A percentile compares a stretch with the other conserved stretches of the same genome.
Conservation (phyloP, 2,329 filamentous ascomycete genomes). For the Cytospora piceicola region DNA sequence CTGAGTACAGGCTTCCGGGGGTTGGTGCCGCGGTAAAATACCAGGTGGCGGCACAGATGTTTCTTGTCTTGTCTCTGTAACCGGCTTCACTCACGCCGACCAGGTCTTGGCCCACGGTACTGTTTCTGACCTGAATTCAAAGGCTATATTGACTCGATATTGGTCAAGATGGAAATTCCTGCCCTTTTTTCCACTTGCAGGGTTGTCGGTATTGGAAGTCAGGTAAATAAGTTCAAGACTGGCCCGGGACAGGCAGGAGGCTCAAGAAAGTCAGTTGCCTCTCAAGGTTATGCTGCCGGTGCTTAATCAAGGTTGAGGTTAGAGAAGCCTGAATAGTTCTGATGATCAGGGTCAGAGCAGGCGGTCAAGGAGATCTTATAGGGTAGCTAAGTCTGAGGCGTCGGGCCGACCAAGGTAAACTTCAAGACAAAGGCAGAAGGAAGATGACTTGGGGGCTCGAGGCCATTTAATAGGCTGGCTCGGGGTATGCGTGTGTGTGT, state of each 20-base stretch:
- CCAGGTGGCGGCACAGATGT: constrained; percentile 19
- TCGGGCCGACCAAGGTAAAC: constrained; percentile 5
- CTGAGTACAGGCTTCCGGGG: constrained; percentile 1
- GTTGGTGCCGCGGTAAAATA: constrained; percentile 19
- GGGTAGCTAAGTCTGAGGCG: constrained; percentile 5
- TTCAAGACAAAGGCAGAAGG: constrained; percentile 12
- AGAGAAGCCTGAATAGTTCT: neutral
- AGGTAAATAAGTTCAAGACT: constrained; percentile 3
- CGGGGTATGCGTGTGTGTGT: no score
- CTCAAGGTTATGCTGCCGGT: constrained; percentile 2
- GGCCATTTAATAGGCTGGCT: constrained; percentile 23
- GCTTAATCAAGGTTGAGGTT: neutral
- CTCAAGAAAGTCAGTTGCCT: neutral
- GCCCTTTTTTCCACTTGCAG: neutral
- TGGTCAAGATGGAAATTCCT: constrained; percentile 1
- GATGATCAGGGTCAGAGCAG: constrained; percentile 10
- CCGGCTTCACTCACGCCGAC: constrained; percentile 25
- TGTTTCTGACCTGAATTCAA: constrained; percentile 24
- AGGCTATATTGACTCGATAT: constrained; percentile 6
- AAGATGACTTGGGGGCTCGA: constrained; percentile 7
- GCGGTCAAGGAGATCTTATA: constrained; percentile 24
- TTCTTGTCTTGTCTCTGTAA: constrained; percentile 21
- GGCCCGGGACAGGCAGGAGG: constrained; percentile 8
- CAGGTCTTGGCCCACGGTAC: constrained; percentile 21
- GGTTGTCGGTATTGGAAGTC: constrained; percentile 2